These are phyloP conservation scores for Lactifluus pinguis DNA, from an alignment of 768 basidiomycete genomes.

Conservation along the genomic window DNA sequence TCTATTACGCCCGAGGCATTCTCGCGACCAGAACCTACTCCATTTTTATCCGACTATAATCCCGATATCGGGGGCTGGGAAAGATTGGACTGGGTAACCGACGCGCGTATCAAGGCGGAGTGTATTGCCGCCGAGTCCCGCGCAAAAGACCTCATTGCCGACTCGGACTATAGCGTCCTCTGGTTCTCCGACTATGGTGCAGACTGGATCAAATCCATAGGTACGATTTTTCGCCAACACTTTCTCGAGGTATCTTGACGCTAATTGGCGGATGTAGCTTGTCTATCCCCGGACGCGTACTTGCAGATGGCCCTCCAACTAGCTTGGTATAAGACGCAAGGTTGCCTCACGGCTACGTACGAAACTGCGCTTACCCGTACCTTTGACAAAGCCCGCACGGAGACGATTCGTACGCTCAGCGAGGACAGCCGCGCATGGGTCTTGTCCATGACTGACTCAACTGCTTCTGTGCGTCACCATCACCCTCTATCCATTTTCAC, in stretches of 20 bases:
- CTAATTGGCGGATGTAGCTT: slow-evolving; percentile 29
- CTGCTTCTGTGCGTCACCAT: slow-evolving; percentile 34
- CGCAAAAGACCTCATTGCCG: slow-evolving; percentile 49
- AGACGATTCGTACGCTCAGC: slow-evolving; percentile 74
- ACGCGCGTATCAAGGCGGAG: slow-evolving; percentile 46
- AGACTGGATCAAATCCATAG: slow-evolving; percentile 73
- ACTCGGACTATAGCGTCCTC: slow-evolving; percentile 79
- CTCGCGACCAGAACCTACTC: slow-evolving; percentile 14
- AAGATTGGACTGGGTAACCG: slow-evolving; percentile 66
- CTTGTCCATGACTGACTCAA: slow-evolving; percentile 56
- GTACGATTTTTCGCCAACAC: slow-evolving; percentile 34
- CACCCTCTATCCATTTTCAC: not conserved
- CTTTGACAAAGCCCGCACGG: slow-evolving; percentile 83
- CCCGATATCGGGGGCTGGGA: slow-evolving; percentile 36
- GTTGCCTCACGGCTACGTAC: slow-evolving; percentile 78
- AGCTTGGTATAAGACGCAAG: slow-evolving; percentile 77
- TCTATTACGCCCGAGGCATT: slow-evolving; percentile 48
- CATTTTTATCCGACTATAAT: slow-evolving; percentile 11
- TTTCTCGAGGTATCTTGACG: not conserved
- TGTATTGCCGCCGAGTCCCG: slow-evolving; percentile 49
- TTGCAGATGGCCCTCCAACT: slow-evolving; percentile 89
- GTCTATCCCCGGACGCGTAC: slow-evolving; percentile 68
- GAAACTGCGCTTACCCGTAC: slow-evolving; percentile 86
- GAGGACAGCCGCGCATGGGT: slow-evolving; percentile 70
- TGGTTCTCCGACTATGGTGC: slow-evolving; percentile 79